Evolutionary conservation across 2,329 filamentous ascomycete species (phyloP).

Genomic region (Xylariales sp.): DNA sequence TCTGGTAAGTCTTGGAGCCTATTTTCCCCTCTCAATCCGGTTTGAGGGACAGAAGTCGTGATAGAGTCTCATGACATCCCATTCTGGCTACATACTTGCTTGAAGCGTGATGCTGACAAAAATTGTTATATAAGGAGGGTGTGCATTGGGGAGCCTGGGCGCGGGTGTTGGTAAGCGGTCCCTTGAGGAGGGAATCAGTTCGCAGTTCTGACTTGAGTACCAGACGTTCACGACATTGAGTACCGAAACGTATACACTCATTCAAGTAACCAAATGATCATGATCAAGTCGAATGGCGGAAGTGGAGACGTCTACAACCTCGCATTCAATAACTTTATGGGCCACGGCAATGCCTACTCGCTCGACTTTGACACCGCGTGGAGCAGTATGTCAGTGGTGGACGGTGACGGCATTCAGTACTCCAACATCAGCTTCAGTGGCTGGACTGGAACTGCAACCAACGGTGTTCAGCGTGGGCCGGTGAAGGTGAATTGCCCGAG

Average conservation of each 20-base stretch:
- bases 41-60: neutral
- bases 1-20: constrained; percentile 35
- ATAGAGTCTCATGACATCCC: too few species aligned
- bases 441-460: constrained; percentile 49
- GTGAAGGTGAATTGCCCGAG: constrained; percentile 48
- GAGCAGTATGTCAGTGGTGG: constrained; percentile 33
- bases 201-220: too few species aligned
- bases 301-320: constrained; percentile 46
- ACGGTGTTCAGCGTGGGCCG: constrained; percentile 47
- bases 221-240: constrained; percentile 45
- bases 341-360: constrained; percentile 54
- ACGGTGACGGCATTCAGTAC: constrained; percentile 47
- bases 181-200: neutral
- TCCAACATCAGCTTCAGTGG: constrained; percentile 48
- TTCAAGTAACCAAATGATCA: constrained; percentile 58
- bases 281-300: constrained; percentile 59
- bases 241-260: constrained; percentile 56
- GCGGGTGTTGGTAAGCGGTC: constrained; percentile 28
- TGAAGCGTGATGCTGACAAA: too few species aligned
- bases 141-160: constrained; percentile 52
- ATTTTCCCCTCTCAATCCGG: neutral
- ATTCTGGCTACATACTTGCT: too few species aligned
- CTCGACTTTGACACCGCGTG: constrained; percentile 52
- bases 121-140: too few species aligned
- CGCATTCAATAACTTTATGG: constrained; percentile 54